phyloP scores from a whole-genome alignment of 176 grass and related monocot species.

The Alloteropsis semialata region DNA sequence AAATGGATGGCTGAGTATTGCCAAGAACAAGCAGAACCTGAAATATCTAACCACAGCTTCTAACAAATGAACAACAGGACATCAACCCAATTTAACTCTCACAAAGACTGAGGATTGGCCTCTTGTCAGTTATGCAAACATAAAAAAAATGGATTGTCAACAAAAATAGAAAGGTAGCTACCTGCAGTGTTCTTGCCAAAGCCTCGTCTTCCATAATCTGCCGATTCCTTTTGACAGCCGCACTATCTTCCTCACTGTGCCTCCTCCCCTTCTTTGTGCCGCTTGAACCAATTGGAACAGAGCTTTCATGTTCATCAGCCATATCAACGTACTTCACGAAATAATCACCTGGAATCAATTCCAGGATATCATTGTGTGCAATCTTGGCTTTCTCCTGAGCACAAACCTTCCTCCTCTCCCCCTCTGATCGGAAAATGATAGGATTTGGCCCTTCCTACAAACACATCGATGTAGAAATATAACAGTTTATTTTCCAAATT shows the following conservation, averaged over 20 bases:
- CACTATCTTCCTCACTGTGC: conserved; percentile 38
- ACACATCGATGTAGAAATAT: not conserved
- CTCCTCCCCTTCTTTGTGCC: conserved; percentile 66
- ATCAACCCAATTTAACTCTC: not conserved
- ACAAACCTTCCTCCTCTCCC: conserved; percentile 65
- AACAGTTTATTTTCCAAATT: conserved; percentile 1
- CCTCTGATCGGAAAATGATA: conserved; percentile 54
- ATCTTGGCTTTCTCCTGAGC: conserved; percentile 57
- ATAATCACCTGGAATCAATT: conserved; percentile 81
- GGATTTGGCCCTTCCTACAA: conserved; percentile 90
- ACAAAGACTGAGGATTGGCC: not conserved
- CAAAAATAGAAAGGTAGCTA: not conserved
- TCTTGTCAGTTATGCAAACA: not conserved
- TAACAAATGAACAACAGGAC: not conserved
- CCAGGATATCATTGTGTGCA: conserved; percentile 67
- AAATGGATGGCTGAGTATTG: not conserved
- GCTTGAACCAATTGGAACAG: conserved; percentile 14
- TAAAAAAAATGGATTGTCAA: not conserved
- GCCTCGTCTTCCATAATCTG: conserved; percentile 70
- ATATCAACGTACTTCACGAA: conserved; percentile 50
- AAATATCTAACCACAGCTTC: not conserved
- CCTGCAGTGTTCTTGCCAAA: conserved; percentile 66
- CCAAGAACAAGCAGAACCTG: not conserved
- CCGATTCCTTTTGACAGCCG: conserved; percentile 49
- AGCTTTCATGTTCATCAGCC: conserved; percentile 27